Base-by-base conservation (phyloP, 1,284 basidiomycete species). In the Ceraceosorus bombacis region DNA sequence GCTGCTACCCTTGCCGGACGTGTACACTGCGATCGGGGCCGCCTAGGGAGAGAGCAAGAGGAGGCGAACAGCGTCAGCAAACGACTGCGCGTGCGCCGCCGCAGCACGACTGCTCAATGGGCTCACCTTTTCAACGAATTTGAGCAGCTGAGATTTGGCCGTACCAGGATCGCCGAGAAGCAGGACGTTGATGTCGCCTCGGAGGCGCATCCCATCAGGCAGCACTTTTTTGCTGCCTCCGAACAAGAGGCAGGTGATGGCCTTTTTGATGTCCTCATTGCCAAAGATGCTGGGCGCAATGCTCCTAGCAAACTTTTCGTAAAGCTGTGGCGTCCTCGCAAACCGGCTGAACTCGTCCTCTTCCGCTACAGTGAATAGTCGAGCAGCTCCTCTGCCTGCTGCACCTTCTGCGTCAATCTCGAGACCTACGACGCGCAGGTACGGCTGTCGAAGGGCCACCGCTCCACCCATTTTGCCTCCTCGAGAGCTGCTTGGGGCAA, bases 251-350 rank as follows among this genome's bases (percentile, higher is more conserved):
- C 93, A 97, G 0, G 90, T 86, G 53, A 98, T 90, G 1, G 95
- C 89, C 73, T 97, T 98, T 80, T 99, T 99, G 75, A 99, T 98
- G 78, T 99, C 95, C 46, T 89, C 79, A 77, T 89, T 93, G 43
- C 95, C 95, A 76, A 86, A 99, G 71, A 99, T 98, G 83, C 90
- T 94, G 0, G 95, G 95, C 8, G 88, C 95, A 37, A 99, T 93
- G 74, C 90, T 94, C 68, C 84, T 85, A 0, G 95, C 86, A 78
- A 99, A 98, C 17, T 89, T 85, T 74, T 97, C 93, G 73, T 96
- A 98, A 72, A 98, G 88, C 13, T 85, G 86, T 51, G 91, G 89
- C 63, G 87, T 88, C 62, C 93, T 83, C 6, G 90, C 87, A 84
- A 98, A 87, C 87, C 86, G 60, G 84, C 85, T 68, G 93, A 84